Percentiles rank a stretch among this genome's conserved stretches.
Conservation (phyloP, 768 basidiomycete species). For the Amanita pseudoporphyria region DNA sequence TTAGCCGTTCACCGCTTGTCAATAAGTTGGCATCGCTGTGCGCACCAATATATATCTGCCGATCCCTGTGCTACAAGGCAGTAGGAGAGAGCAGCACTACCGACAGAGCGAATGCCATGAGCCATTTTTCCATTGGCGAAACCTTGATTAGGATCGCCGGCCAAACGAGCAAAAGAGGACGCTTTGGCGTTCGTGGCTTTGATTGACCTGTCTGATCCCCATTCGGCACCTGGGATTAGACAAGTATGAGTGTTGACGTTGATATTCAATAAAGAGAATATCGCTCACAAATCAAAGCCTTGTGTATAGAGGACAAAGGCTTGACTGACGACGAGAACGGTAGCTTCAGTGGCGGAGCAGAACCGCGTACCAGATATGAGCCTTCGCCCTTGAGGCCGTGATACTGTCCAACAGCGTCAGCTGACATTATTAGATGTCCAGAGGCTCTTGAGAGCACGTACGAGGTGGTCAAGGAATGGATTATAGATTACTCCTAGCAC, state of each 20-base stretch:
- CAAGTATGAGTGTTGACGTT: constrained; percentile 1
- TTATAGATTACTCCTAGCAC: constrained; percentile 90
- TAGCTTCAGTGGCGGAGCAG: constrained; percentile 38
- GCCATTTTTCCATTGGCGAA: constrained; percentile 73
- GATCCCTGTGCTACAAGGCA: constrained; percentile 83
- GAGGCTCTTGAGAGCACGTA: constrained; percentile 19
- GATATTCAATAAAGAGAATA: not conserved
- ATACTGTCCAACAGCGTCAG: constrained; percentile 35
- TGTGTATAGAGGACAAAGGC: constrained; percentile 56
- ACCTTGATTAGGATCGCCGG: constrained; percentile 55
- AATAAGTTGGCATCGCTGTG: constrained; percentile 9
- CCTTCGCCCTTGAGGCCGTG: constrained; percentile 74
- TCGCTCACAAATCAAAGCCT: constrained; percentile 57
- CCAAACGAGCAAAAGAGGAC: constrained; percentile 62
- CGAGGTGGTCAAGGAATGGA: constrained; percentile 81
- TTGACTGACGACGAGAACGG: constrained; percentile 55
- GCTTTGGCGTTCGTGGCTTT: constrained; percentile 48
- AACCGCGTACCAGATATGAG: constrained; percentile 55
- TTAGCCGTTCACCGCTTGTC: not conserved
- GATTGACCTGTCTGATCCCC: constrained; percentile 70
- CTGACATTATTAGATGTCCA: not conserved
- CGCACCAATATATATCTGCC: constrained; percentile 80
- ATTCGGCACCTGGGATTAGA: constrained; percentile 56
- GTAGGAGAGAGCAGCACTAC: constrained; percentile 79
- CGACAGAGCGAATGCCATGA: constrained; percentile 75